phyloP scores from a whole-genome alignment of 2,329 filamentous ascomycete genomes.

The Rugonectria rugulosa region DNA sequence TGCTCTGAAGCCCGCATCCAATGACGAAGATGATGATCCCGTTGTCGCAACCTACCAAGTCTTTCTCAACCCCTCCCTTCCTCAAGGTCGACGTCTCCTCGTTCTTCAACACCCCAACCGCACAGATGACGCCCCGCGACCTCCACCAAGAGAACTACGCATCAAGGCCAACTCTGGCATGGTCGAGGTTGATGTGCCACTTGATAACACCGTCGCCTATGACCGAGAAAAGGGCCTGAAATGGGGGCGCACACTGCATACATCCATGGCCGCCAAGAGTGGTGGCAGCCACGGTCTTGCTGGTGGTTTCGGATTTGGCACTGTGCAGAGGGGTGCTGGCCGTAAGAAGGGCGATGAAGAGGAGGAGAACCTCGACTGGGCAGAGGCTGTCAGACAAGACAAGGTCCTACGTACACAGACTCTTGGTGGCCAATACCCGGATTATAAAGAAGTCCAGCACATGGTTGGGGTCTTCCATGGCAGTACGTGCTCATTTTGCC shows the following conservation, averaged over 20 bases:
- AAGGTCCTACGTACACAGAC: conserved; percentile 83
- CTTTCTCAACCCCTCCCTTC: conserved; percentile 79
- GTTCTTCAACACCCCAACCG: conserved; percentile 92
- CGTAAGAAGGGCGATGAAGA: conserved; percentile 50
- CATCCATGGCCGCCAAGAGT: conserved; percentile 64
- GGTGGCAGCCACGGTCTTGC: conserved; percentile 74
- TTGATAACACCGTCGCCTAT: conserved; percentile 77
- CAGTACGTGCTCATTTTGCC: conserved; percentile 58
- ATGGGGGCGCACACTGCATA: conserved; percentile 80
- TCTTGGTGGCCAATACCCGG: conserved; percentile 80
- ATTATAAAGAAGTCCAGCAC: conserved; percentile 77
- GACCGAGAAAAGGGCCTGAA: conserved; percentile 82
- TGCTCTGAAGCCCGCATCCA: conserved; percentile 19
- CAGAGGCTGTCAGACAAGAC: conserved; percentile 71
- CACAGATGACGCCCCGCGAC: conserved; percentile 58
- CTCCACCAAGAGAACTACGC: conserved; percentile 74
- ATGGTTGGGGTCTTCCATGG: conserved; percentile 93
- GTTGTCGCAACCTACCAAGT: conserved; percentile 81
- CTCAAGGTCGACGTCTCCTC: conserved; percentile 70
- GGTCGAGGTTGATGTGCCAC: conserved; percentile 89
- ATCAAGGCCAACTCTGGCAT: conserved; percentile 84
- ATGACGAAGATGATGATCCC: conserved; percentile 65
- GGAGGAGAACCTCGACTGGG: conserved; percentile 67
- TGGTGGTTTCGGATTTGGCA: conserved; percentile 74
- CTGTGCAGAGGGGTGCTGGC: conserved; percentile 49